phyloP scores from a whole-genome alignment of 257 asterid genomes.

The Marsdenia floribunda region DNA sequence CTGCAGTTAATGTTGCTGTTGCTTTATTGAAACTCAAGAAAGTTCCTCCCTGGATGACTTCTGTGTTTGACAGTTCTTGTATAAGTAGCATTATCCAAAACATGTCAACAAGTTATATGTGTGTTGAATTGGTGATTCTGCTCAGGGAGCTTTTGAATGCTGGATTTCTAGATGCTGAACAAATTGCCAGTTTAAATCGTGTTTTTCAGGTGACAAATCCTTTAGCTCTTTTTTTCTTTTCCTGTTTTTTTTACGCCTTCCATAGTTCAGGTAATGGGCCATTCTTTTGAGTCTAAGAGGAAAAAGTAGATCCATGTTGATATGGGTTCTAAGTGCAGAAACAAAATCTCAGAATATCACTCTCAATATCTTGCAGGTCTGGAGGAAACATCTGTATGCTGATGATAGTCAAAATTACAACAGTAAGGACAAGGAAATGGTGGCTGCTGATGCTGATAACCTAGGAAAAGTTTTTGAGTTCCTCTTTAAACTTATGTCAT shows the following conservation, averaged over 20 bases:
- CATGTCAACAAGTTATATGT: slow-evolving; percentile 44
- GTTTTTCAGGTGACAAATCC: slow-evolving; percentile 57
- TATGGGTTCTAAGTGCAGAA: not conserved
- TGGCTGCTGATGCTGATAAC: slow-evolving; percentile 15
- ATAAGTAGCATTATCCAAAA: slow-evolving; percentile 46
- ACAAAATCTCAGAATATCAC: slow-evolving; percentile 1
- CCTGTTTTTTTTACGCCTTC: not conserved
- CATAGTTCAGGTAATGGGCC: not conserved
- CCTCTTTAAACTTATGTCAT: slow-evolving; percentile 42
- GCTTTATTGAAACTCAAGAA: slow-evolving; percentile 50
- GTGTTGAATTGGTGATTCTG: slow-evolving; percentile 54
- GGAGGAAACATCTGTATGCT: slow-evolving; percentile 49
- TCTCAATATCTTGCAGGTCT: slow-evolving; percentile 40
- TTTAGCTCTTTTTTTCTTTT: not conserved
- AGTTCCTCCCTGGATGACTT: slow-evolving; percentile 57
- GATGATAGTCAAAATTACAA: slow-evolving; percentile 34
- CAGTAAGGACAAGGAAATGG: slow-evolving; percentile 22
- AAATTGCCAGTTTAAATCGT: slow-evolving; percentile 47
- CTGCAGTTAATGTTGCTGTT: slow-evolving; percentile 55
- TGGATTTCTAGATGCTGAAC: slow-evolving; percentile 62
- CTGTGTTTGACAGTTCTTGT: slow-evolving; percentile 55
- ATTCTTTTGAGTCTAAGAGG: not conserved
- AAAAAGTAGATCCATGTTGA: not conserved
- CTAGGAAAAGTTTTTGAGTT: slow-evolving; percentile 35
- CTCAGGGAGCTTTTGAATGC: slow-evolving; percentile 57